Evolutionary conservation across 495 filamentous ascomycete genomes (phyloP), one percentile per base, ranked within the genome.

Genomic region (Daldinia bambusicola): DNA sequence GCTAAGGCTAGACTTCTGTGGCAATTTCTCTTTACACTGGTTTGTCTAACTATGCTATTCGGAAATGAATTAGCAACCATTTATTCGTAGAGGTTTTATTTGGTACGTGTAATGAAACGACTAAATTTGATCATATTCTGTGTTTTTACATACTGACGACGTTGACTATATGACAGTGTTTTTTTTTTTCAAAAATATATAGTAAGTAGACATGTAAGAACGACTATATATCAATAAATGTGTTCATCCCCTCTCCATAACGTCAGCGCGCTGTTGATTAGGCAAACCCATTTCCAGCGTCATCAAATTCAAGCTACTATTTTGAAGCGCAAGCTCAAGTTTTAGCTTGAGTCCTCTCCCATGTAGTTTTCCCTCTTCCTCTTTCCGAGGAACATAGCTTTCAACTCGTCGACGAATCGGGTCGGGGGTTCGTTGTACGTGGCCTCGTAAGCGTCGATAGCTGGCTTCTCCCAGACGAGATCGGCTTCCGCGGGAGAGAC

Each of bases 401-500:
- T 67, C 3, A 77, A 7, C 34, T 77, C 75, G 50, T 77, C 75
- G 22, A 74, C 59, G 56, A 77, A 69, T n/a, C 75, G 68, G n/a
- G 74, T 70, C 1, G 74, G 71, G 4, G 68, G 60, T n/a, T 76
- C 75, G 18, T 55, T 61, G 20, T 76, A 48, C 4, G 61, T 10
- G 4, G 74, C 71, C 36, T 88, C 86, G 77, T 93, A 93, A 45
- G 88, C 86, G 59, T 93, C 90, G 71, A 93, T 90, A 64, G 88
- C 82, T 7, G 83, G 82, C 57, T 75, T 75, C 30, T 89, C 85
- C 87, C 87, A 90, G 3, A 85, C 76, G 4, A 90, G 78, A 70
- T 90, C 88, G 6, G 80, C 80, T 67, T 89, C 81, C 6, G 73
- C 55, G 1, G 88, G 63, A 9, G 74, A 67, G 0, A 89, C 77